Evolutionary conservation across 306 rosid genomes (phyloP), one percentile per base, ranked within the genome.

Genomic region (Cicer bijugum): DNA sequence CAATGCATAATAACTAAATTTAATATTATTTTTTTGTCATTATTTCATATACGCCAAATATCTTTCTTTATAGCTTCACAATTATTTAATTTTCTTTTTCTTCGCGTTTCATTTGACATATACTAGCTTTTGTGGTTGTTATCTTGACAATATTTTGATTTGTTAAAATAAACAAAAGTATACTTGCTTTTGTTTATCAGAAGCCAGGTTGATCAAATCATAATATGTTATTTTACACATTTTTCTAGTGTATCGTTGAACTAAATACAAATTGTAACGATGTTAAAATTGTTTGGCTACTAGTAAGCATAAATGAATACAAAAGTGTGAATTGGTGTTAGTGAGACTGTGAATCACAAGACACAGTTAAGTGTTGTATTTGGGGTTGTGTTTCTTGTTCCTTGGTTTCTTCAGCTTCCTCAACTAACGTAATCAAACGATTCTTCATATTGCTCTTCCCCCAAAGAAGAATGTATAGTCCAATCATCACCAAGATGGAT

Each of bases 381-480:
- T 83, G 89, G 8, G 76, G 72, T 39, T 83, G 89, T 7, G 79
- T 62, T 61, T 83, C 91, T 79, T 79, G 92, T 43, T 68, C 87
- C 81, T 82, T 83, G 79, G 55, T 72, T 68, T 80, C 86, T 67
- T 78, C 84, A 28, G 82, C 74, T 71, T 83, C 80, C 60, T 86
- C 87, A 9, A 35, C 80, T 52, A 75, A 15, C 78, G 74, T 84
- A 15, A 15, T 17, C 69, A 59, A 75, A 63, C 75, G 76, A n/a
- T 62, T 85, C 83, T 84, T 79, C 88, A 80, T 84, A 56, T 74
- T 84, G 67, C 77, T 91, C 88, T 93, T 93, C n/a, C 96, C 98
- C 96, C 98, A 91, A 0, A 93, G 89, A 33, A 93, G 92, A 75
- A 86, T 84, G 88, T 93, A 91, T 62, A 91, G 53, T 80, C 98